phyloP scores from a whole-genome alignment of 139 green algal species.

The Pseudopediastrum boryanum region DNA sequence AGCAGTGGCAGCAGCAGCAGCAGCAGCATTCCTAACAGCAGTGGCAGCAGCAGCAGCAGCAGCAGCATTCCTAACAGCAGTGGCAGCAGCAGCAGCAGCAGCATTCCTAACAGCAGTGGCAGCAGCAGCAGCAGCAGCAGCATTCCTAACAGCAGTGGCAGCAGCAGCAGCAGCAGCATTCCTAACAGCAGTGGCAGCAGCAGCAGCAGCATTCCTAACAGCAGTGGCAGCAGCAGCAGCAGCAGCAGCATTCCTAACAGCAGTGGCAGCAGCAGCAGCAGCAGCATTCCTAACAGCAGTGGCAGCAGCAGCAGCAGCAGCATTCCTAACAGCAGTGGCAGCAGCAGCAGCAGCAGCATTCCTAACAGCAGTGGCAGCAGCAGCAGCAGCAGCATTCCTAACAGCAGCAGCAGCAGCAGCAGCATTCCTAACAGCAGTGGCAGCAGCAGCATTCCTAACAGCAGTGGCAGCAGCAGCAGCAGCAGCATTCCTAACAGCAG shows the following conservation, averaged over 20 bases:
- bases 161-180: not conserved
- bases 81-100: not conserved
- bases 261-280: conserved; percentile 4
- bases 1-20: not conserved
- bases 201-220: not conserved
- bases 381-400: not conserved
- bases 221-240: not conserved
- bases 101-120: not conserved
- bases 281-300: not conserved
- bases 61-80: not conserved
- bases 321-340: not conserved
- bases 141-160: not conserved
- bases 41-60: conserved; percentile 3
- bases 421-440: no score
- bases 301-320: not conserved
- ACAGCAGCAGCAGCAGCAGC: conserved; percentile 1
- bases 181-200: not conserved
- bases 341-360: not conserved
- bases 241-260: not conserved
- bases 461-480: not conserved
- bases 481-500: not conserved
- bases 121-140: not conserved
- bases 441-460: not conserved
- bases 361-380: not conserved
- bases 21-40: not conserved